Evolutionary conservation across 1,139 yeast genomes (phyloP).

Genomic region (Geotrichum citri-aurantii): DNA sequence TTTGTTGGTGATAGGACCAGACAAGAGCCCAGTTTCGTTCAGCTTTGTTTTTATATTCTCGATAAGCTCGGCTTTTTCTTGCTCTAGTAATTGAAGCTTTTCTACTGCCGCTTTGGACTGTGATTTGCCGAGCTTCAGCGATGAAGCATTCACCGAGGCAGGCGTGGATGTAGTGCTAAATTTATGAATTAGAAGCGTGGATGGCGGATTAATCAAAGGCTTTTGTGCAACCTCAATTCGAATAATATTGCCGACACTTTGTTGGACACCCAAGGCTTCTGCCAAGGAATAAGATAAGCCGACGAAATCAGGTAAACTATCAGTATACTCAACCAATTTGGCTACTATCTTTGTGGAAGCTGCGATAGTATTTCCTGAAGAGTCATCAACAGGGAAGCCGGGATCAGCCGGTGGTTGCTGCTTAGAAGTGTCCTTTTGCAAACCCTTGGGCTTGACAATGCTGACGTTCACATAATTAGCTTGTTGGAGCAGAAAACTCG

Average conservation of each 20-base stretch:
- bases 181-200: conserved; percentile 49
- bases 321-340: conserved; percentile 40
- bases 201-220: conserved; percentile 41
- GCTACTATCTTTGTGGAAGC: conserved; percentile 50
- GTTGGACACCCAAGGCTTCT: conserved; percentile 48
- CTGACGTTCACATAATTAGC: conserved; percentile 54
- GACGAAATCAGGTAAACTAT: conserved; percentile 43
- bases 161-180: conserved; percentile 43
- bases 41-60: conserved; percentile 8
- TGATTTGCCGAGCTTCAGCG: conserved; percentile 27
- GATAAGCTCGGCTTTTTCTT: conserved; percentile 24
- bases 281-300: conserved; percentile 56
- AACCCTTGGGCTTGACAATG: conserved; percentile 37
- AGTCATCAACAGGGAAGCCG: conserved; percentile 15
- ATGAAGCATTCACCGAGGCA: conserved; percentile 22
- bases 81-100: conserved; percentile 23
- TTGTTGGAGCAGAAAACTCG: conserved; percentile 34
- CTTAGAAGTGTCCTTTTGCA: conserved; percentile 15
- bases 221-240: conserved; percentile 48
- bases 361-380: conserved; percentile 16
- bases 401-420: conserved; percentile 7
- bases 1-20: conserved; percentile 27
- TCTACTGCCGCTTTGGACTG: conserved; percentile 8
- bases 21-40: conserved; percentile 16
- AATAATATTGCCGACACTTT: conserved; percentile 50